Evolutionary conservation across 176 grass and related monocot species (phyloP), one percentile per base, ranked within the genome.

Genomic region (Carex littledalei): DNA sequence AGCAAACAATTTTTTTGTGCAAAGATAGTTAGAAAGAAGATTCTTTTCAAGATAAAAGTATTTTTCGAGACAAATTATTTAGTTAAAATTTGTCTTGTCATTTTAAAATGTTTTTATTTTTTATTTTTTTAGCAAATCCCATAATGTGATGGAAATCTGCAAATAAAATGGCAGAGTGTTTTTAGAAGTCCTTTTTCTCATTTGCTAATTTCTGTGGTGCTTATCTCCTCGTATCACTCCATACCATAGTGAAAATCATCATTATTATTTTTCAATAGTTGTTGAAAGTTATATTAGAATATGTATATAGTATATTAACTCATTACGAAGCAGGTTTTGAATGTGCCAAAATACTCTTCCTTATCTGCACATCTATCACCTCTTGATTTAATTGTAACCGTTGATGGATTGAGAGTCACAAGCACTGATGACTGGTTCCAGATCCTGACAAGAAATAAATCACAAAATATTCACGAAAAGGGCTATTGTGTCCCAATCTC

Each of bases 401-500:
- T 95, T 61, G 93, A 98, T 88, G 96, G 91, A 71, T 59, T 86
- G 54, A 95, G 88, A 54, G 82, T 98, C 61, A 91, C 79, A 86
- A 92, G 16, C 78, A 63, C 90, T 81, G 90, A 92, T 37, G 89
- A 95, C 26, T 95, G 91, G 91, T 87, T 88, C 34, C 86, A 87
- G 62, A 84, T 88, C 57, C 67, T 98, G 85, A 58, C 75, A 60
- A 29, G 91, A 86, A 57, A 81, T 65, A 86, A 87, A 66, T 49
- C 84, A 77, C 69, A 73, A 86, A 87, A 84, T 86, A 92, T 20
- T 52, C 86, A 34, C 88, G 78, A 68, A 45, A 95, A 93, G 80
- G 93, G 93, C 45, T 98, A 93, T 80, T 98, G 95, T 73, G 91
- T 95, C 62, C 93, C 95, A 49, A 56, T 88, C 54, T 89, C 88